Percentiles rank a stretch among this genome's conserved stretches.
Conservation (phyloP, 306 rosid species). For the Datisca glomerata region DNA sequence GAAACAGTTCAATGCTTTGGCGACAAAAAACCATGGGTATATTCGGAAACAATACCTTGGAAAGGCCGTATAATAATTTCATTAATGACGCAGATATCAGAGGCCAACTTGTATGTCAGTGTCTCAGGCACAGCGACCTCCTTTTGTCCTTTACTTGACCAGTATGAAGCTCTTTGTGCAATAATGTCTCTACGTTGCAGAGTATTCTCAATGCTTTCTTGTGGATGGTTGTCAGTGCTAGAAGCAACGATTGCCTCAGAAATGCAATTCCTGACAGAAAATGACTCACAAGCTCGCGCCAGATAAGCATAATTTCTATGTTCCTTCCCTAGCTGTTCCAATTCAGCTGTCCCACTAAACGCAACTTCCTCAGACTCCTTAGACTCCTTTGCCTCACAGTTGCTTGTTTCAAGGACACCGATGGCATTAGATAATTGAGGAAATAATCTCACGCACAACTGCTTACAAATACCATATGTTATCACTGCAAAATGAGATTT, state of each 20-base stretch:
- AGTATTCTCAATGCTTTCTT: conserved; percentile 67
- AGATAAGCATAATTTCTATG: conserved; percentile 52
- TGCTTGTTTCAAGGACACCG: conserved; percentile 38
- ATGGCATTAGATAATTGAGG: conserved; percentile 59
- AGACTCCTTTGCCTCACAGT: conserved; percentile 11
- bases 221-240: conserved; percentile 82
- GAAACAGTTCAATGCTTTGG: conserved; percentile 7
- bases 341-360: conserved; percentile 46
- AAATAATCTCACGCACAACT: conserved; percentile 73
- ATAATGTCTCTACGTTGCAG: conserved; percentile 28
- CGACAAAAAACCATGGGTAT: too few relatives aligned
- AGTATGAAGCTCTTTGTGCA: conserved; percentile 33
- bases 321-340: conserved; percentile 39
- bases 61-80: conserved; percentile 73
- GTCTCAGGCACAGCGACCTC: conserved; percentile 67
- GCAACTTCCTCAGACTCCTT: conserved; percentile 41
- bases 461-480: conserved; percentile 50
- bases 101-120: conserved; percentile 50
- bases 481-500: conserved; percentile 47
- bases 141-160: conserved; percentile 88
- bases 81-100: conserved; percentile 48
- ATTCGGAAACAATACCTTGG: conserved; percentile 45
- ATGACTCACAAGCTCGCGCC: conserved; percentile 23
- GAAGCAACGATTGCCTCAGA: conserved; percentile 51
- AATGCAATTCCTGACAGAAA: conserved; percentile 32